Evolutionary conservation across 1,284 basidiomycete species (phyloP).

Genomic region (Heimioporus punctisporus): DNA sequence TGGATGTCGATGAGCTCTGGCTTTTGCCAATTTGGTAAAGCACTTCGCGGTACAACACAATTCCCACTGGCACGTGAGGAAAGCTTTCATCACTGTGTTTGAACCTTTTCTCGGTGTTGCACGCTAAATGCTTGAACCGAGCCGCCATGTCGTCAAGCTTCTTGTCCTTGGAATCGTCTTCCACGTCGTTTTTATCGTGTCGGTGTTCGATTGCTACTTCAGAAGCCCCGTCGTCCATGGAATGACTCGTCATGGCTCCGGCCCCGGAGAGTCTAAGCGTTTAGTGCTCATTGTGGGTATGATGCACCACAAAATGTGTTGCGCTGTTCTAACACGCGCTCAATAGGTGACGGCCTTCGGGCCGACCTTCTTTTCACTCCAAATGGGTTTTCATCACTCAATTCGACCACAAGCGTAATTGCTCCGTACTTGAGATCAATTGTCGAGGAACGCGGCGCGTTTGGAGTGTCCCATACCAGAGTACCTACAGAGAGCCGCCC

Average conservation of each 20-base stretch:
- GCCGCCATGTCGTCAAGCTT: conserved; percentile 36
- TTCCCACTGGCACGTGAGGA: too few relatives aligned
- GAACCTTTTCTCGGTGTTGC: neutral
- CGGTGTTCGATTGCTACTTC: conserved; percentile 93
- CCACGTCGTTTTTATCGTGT: conserved; percentile 72
- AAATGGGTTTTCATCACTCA: conserved; percentile 56
- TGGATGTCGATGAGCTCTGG: too few relatives aligned
- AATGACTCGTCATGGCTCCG: conserved; percentile 57
- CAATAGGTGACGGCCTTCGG: conserved; percentile 77
- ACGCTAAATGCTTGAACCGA: conserved; percentile 18
- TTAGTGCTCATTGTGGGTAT: conserved; percentile 82
- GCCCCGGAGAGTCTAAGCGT: conserved; percentile 60
- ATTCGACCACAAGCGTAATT: conserved; percentile 61
- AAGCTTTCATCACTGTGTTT: neutral
- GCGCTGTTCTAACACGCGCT: neutral
- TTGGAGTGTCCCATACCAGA: conserved; percentile 85
- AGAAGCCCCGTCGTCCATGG: conserved; percentile 79
- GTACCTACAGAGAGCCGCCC: conserved; percentile 92
- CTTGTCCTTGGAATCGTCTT: conserved; percentile 73
- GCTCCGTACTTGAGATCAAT: conserved; percentile 80
- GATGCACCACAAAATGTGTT: conserved; percentile 15
- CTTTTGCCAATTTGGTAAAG: too few relatives aligned
- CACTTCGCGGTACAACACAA: too few relatives aligned
- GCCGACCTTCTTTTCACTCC: conserved; percentile 80
- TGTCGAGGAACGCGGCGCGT: conserved; percentile 69